These are phyloP conservation scores for Malus sylvestris DNA, from an alignment of 306 rosid genomes.

Conservation along the genomic window DNA sequence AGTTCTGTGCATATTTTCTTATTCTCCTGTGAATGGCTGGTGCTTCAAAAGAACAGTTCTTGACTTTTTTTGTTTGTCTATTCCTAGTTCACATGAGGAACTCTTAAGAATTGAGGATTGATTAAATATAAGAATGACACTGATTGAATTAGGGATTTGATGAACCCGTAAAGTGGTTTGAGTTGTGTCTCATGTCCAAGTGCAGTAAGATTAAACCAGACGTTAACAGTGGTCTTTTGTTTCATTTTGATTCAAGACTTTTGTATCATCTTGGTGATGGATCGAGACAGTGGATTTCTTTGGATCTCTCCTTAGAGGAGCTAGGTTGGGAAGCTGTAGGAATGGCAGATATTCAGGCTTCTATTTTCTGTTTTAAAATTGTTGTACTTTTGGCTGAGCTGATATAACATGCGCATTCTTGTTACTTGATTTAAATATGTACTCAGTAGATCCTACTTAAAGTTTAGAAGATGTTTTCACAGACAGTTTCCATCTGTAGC, in stretches of 20 bases:
- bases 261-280: neutral
- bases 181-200: neutral
- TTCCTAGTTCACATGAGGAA: neutral
- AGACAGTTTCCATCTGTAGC: neutral
- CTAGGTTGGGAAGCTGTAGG: neutral
- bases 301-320: neutral
- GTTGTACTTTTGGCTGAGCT: neutral
- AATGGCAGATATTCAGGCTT: neutral
- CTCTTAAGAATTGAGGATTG: neutral
- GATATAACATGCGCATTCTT: neutral
- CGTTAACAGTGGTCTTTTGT: neutral
- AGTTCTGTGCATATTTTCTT: conserved; percentile 17
- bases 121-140: neutral
- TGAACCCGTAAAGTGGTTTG: neutral
- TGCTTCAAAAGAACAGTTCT: neutral
- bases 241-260: neutral
- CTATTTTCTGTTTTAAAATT: neutral
- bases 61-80: neutral
- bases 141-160: neutral
- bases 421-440: neutral
- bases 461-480: neutral
- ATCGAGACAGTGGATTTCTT: neutral
- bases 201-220: neutral
- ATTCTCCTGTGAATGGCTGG: neutral
- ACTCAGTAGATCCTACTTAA: neutral